Base-by-base conservation (phyloP, 352 stramenopile species). In the Sclerospora graminicola region DNA sequence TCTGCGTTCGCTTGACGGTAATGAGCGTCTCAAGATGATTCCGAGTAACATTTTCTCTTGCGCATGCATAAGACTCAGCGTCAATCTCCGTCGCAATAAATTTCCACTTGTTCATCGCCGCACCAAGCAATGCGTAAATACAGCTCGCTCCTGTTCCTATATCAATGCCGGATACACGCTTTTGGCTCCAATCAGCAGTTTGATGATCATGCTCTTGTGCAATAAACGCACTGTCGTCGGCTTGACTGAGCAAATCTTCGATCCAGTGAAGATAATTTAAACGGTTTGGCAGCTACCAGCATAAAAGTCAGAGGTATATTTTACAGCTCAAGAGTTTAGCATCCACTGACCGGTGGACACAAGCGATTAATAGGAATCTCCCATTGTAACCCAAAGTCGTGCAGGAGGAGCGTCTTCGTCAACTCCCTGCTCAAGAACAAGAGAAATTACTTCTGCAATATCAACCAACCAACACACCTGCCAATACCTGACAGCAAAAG, bases 231-330 rank as follows among this genome's bases (percentile, higher is more conserved):
- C 54, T 58, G 23, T 69, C 41, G 23, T 57, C 45, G 18, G 46
- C 62, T 16, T 77, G 52, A 8, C 74, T 43, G 13, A 98, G 59
- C 41, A 97, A 65, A 40, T 97, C 77, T 62, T 93, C 79, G 39
- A 99, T 80, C 94, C 94, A 99, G 50, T 90, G 85, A 8, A 98
- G 57, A 61, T 98, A 98, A 72, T 98, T 98, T 27, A 97, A 78
- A 10, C 82, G 77, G 48, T 91, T 91, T 4, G 82, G 69, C 14
- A 94, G 37, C 82, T 94, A 38, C 1, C 13, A 41, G 6, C 16
- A 45, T 44, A 35, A 48, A 43, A 15, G 23, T 35, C 2, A 54
- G 20, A 21, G 15, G 13, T 41, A 15, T 9, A 33, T 15, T 15
- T 5, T 28, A 32, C 29, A 26, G 10, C 28, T 48, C 16, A 16